Evolutionary conservation across 345 rosid genomes (phyloP).

Genomic region (Populus deltoides): DNA sequence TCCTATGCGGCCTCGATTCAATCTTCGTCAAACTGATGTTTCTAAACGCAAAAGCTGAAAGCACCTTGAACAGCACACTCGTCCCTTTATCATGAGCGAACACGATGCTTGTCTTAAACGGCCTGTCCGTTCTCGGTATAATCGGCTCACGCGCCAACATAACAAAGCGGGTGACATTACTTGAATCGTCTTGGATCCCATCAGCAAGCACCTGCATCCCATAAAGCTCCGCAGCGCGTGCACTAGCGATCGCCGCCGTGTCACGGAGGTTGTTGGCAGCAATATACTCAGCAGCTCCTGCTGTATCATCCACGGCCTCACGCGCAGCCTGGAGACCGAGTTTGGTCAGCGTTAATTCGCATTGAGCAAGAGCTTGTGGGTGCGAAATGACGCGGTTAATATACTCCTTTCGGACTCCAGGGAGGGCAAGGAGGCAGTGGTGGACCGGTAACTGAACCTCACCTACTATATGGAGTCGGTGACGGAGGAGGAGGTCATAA

Average conservation of each 20-base stretch:
- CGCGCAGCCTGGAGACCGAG: slow-evolving; percentile 77
- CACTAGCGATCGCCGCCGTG: slow-evolving; percentile 90
- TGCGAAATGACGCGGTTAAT: slow-evolving; percentile 89
- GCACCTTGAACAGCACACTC: slow-evolving; percentile 83
- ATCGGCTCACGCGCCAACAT: slow-evolving; percentile 97
- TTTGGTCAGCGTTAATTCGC: slow-evolving; percentile 76
- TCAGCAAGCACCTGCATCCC: slow-evolving; percentile 71
- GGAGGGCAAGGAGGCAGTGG: slow-evolving; percentile 88
- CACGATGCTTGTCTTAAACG: slow-evolving; percentile 95
- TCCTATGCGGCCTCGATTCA: slow-evolving; percentile 90
- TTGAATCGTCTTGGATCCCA: slow-evolving; percentile 84
- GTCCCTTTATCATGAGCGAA: slow-evolving; percentile 95
- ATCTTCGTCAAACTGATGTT: slow-evolving; percentile 87
- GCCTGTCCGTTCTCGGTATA: slow-evolving; percentile 88
- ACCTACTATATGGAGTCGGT: slow-evolving; percentile 93
- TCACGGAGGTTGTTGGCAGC: slow-evolving; percentile 62
- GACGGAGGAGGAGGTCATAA: slow-evolving; percentile 94
- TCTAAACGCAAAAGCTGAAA: slow-evolving; percentile 89
- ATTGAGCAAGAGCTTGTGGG: slow-evolving; percentile 93
- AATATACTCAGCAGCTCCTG: slow-evolving; percentile 90
- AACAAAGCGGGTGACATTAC: slow-evolving; percentile 92
- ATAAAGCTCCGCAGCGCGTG: slow-evolving; percentile 90
- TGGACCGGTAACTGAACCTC: slow-evolving; percentile 94
- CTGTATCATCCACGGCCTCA: slow-evolving; percentile 91
- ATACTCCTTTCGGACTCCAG: slow-evolving; percentile 74